Evolutionary conservation across 2,329 filamentous ascomycete species (phyloP), one percentile per base, ranked within the genome.

Genomic region (Botrytis pseudocinerea): DNA sequence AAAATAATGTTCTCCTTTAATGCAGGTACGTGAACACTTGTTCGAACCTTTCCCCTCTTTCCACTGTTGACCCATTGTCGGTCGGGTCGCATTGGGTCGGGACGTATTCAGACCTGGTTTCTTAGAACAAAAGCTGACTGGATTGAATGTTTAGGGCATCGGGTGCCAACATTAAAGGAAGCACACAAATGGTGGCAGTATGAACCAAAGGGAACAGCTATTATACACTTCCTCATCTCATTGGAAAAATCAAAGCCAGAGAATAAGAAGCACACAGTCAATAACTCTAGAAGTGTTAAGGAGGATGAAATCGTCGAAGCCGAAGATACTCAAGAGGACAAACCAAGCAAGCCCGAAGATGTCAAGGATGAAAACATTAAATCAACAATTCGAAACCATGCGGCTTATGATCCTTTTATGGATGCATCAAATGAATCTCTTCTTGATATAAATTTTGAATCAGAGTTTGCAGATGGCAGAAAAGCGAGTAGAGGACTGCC

Each of bases 1-100:
- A 75, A 76, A n/a, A 78, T 76, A 40, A 80, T 80, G 78, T 80
- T 78, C 38, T 76, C 77, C 9, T 78, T 78, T 65, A 80, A 79
- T 71, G 69, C 77, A 38, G 78, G 78, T 78, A 77, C n/a, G 76
- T 62, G 28, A n/a, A 69, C 8, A 35, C 32, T 57, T 35, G 20
- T 57, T 18, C 18, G 6, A 42, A 4, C n/a, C 28, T n/a, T 16
- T 40, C 40, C 16, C 20, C 22, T 3, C 18, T 38, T 54, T 6
- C 28, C 7, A n/a, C 25, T 48, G 12, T 63, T 40, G 14, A 8
- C 8, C 18, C 25, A 8, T 9, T 38, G 38, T 38, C 38, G 38
- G 4, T 22, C 14, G 28, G 28, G 28, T 28, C 38, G 32, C 10
- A 16, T 22, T 40, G 32, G 38, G 4, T 22, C 14, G 28, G 28